A percentile compares a stretch with the other conserved stretches of the same genome.
phyloP scores from a whole-genome alignment of 2,329 filamentous ascomycete species.

The Neofusicoccum laricinum region DNA sequence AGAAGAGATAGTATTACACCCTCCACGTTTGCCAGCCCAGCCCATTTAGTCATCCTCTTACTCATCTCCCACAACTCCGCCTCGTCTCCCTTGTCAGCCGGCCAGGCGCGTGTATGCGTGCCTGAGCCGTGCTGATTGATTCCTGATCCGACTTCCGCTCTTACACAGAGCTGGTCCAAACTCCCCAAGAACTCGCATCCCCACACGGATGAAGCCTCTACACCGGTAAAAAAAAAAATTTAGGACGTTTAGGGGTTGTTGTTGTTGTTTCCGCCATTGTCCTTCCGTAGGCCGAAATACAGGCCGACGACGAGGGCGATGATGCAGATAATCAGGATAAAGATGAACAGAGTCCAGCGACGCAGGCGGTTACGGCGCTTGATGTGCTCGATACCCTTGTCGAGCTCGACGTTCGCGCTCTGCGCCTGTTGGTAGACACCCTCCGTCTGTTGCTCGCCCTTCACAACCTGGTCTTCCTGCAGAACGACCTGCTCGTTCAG shows the following conservation, averaged over 20 bases:
- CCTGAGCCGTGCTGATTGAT: neutral
- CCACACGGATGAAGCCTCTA: too few species aligned
- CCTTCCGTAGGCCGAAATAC: slow-evolving; percentile 42
- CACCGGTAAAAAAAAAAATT: neutral
- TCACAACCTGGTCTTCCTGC: slow-evolving; percentile 63
- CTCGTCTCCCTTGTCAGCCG: neutral
- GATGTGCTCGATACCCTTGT: slow-evolving; percentile 65
- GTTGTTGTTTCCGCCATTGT: slow-evolving; percentile 14
- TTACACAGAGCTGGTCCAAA: neutral
- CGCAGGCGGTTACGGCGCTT: slow-evolving; percentile 70
- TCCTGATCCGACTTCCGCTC: neutral
- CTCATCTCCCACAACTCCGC: neutral
- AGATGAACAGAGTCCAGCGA: slow-evolving; percentile 71
- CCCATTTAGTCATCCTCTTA: neutral
- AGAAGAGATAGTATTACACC: neutral
- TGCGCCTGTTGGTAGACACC: slow-evolving; percentile 65
- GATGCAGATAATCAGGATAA: slow-evolving; percentile 47
- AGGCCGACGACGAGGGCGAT: slow-evolving; percentile 50
- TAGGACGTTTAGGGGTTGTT: neutral
- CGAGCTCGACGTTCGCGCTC: slow-evolving; percentile 67
- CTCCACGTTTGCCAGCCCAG: neutral
- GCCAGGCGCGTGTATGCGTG: neutral
- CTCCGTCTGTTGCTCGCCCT: slow-evolving; percentile 63
- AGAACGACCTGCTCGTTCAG: slow-evolving; percentile 71
- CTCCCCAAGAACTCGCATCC: neutral